phyloP scores from a whole-genome alignment of 441 rosid genomes.

The Eruca vesicaria region DNA sequence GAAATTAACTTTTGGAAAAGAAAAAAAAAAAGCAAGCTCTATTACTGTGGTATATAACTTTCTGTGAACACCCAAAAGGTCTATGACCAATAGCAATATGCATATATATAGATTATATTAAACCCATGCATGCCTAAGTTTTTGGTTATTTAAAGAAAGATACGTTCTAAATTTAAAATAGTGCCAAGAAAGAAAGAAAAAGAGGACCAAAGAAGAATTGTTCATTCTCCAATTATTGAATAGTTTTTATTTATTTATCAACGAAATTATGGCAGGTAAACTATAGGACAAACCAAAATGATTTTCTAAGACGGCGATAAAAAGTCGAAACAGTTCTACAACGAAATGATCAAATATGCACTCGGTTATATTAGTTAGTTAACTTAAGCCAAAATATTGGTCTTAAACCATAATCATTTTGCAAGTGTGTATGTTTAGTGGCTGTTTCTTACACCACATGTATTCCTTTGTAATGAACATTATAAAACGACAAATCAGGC shows the following conservation, averaged over 20 bases:
- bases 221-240: constrained; percentile 13
- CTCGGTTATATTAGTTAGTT: not conserved
- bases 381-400: not conserved
- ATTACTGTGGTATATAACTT: not conserved
- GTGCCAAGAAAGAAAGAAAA: not conserved
- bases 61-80: constrained; percentile 10
- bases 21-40: not conserved
- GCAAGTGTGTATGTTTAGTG: constrained; percentile 44
- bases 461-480: constrained; percentile 26
- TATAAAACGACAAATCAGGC: constrained; percentile 26
- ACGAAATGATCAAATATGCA: not conserved
- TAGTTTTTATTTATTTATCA: not conserved
- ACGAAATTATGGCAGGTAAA: not conserved
- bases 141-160: constrained; percentile 20
- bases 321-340: not conserved
- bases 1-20: not conserved
- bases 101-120: constrained; percentile 17
- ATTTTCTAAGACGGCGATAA: not conserved
- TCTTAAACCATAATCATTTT: not conserved
- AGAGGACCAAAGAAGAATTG: constrained; percentile 6
- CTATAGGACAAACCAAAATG: not conserved
- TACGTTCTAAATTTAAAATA: constrained; percentile 3
- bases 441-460: constrained; percentile 30
- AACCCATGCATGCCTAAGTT: constrained; percentile 25
- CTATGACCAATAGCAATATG: constrained; percentile 16